These are phyloP conservation scores for Anisodus tanguticus DNA, from an alignment of 257 asterid genomes.

Conservation along the genomic window DNA sequence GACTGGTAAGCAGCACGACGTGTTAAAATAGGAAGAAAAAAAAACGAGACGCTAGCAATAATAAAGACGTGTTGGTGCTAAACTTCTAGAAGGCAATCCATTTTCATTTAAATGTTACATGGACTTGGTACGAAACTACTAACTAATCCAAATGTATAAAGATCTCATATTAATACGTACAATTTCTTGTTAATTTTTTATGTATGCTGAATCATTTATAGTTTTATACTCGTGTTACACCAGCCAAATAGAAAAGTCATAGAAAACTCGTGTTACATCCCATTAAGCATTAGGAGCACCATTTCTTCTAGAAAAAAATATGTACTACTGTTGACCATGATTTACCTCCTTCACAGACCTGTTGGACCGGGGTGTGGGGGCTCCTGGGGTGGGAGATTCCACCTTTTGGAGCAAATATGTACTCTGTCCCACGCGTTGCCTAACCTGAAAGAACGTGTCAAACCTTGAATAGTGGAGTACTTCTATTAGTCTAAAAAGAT, in stretches of 20 bases:
- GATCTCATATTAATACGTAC: neutral
- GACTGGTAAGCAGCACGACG: neutral
- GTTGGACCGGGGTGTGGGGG: too few relatives aligned
- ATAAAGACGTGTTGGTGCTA: constrained; percentile 3
- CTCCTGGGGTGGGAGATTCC: too few relatives aligned
- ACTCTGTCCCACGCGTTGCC: neutral
- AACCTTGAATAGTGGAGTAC: neutral
- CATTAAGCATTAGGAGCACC: neutral
- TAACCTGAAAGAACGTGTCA: neutral
- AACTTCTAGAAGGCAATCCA: neutral
- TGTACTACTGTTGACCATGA: too few relatives aligned
- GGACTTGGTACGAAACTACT: neutral
- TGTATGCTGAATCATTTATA: neutral
- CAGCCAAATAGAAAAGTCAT: neutral
- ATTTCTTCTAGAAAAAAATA: neutral
- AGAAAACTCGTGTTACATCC: neutral
- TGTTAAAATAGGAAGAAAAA: neutral
- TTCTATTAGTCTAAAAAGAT: neutral
- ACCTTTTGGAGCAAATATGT: too few relatives aligned
- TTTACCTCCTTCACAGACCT: too few relatives aligned
- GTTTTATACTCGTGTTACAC: neutral
- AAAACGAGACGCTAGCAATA: neutral
- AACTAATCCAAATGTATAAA: neutral
- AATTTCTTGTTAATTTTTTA: neutral
- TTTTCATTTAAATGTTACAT: neutral